phyloP scores from a whole-genome alignment of 148 eudicot species.

The Silene latifolia region DNA sequence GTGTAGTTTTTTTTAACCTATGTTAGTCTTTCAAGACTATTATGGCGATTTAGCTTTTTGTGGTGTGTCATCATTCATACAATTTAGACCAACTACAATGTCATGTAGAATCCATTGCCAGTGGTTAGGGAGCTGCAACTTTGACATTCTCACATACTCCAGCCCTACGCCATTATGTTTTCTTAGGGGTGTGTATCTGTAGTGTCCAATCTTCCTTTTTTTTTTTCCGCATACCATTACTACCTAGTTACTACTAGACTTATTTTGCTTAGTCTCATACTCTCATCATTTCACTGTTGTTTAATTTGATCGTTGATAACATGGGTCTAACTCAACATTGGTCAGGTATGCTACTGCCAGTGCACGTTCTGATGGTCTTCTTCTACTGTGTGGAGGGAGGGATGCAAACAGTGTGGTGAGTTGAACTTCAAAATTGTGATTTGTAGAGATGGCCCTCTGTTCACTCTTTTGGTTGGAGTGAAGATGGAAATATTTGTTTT shows the following conservation, averaged over 20 bases:
- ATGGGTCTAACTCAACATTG: conserved; percentile 21
- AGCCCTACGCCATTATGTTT: background rate
- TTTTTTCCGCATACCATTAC: background rate
- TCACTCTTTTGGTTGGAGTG: background rate
- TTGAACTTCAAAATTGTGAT: conserved; percentile 17
- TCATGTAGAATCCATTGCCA: conserved; percentile 5
- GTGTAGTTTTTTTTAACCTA: background rate
- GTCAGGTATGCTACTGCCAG: conserved; percentile 98
- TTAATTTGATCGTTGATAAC: conserved; percentile 1
- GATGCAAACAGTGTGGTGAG: conserved; percentile 97
- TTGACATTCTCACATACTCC: background rate
- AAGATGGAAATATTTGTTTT: no score
- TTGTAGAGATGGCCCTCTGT: background rate
- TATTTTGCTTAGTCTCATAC: background rate
- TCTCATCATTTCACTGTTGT: background rate
- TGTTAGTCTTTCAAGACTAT: background rate
- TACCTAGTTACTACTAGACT: background rate
- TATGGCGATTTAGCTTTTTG: background rate
- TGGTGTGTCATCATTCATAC: background rate
- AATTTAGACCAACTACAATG: background rate
- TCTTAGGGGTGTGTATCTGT: background rate
- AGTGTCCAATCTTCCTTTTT: background rate
- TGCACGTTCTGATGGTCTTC: conserved; percentile 98
- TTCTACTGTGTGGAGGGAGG: conserved; percentile 96
- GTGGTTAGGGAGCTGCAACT: background rate